Evolutionary conservation across 805 yeast genomes (phyloP), one percentile per base, ranked within the genome.

Genomic region (Metschnikowia orientalis): DNA sequence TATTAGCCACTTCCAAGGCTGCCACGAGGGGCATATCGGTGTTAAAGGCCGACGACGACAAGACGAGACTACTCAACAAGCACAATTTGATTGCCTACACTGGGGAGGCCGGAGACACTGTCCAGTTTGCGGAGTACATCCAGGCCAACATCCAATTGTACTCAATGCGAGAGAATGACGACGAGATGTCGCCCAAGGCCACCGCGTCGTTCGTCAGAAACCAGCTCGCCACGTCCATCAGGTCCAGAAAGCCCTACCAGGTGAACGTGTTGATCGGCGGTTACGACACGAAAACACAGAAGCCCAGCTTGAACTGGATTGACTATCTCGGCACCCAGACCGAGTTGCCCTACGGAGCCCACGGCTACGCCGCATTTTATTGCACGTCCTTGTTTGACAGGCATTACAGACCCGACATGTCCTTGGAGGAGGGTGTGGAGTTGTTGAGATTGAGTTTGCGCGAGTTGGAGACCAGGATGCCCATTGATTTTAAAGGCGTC

Each of bases 331-430:
- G 98, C 6, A 85, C 98, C 2, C 77, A 81, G 45, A 95, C 81
- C 10, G 86, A 81, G 40, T 69, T 92, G 38, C 97, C 98, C 10
- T 92, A 92, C 55, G 95, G 94, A 11, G 97, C 97, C 2, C 98
- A 92, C 57, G 98, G 98, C 8, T 92, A 92, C 54, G 95, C 97
- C n/a, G 95, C 94, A 2, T 92, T 90, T 61, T 92, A 92, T 59
- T 79, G 95, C 19, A 73, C 87, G 59, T 84, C 97, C 2, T 66
- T 90, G 44, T 70, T 92, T 46, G 98, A 92, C 65, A 88, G 81
- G 48, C 95, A 88, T 61, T 88, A 89, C 63, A 74, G 80, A 55
- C 70, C 78, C 26, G 89, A 79, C 48, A 75, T 89, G 79, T 65
- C 74, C 5, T 59, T 75, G 24, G 86, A 79, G 23, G 90, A 87